phyloP scores from a whole-genome alignment of 805 yeast genomes.

The Yarrowia alimentaria region DNA sequence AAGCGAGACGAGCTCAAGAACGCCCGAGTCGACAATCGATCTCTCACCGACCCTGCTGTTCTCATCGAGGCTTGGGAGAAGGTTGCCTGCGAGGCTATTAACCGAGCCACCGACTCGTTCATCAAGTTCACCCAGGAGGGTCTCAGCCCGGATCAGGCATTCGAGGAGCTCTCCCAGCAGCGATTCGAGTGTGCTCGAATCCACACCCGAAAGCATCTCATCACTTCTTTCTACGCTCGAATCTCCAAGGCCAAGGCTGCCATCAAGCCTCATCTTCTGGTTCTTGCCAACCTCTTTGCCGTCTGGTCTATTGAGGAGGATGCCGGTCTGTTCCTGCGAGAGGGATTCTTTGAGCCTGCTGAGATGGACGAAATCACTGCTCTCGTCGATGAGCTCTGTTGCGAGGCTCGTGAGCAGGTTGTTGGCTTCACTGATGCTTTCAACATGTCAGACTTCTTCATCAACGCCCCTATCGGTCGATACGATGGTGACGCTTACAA shows the following conservation, averaged over 20 bases:
- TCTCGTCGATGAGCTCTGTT: constrained; percentile 49
- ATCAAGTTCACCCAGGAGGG: constrained; percentile 34
- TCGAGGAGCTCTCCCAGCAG: constrained; percentile 44
- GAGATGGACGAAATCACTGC: constrained; percentile 47
- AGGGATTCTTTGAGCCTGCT: constrained; percentile 53
- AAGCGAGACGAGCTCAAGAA: constrained; percentile 30
- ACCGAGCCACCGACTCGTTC: constrained; percentile 40
- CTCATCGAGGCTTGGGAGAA: constrained; percentile 42
- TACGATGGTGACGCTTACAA: constrained; percentile 81
- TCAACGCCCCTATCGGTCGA: constrained; percentile 79
- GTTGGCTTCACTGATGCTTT: constrained; percentile 82
- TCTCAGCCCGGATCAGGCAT: constrained; percentile 38
- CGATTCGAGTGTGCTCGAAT: constrained; percentile 44
- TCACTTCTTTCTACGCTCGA: constrained; percentile 42
- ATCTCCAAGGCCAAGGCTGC: constrained; percentile 41
- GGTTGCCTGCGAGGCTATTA: constrained; percentile 39
- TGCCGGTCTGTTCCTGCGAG: constrained; percentile 71
- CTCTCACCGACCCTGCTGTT: constrained; percentile 35
- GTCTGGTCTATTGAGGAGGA: constrained; percentile 65
- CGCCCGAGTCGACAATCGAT: constrained; percentile 32
- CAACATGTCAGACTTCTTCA: constrained; percentile 72
- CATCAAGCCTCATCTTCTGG: constrained; percentile 51
- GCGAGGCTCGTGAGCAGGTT: constrained; percentile 60
- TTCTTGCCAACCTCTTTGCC: constrained; percentile 62
- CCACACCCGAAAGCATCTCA: constrained; percentile 42